Conservation (phyloP, 257 asterid species). For the Jasminum sambac region DNA sequence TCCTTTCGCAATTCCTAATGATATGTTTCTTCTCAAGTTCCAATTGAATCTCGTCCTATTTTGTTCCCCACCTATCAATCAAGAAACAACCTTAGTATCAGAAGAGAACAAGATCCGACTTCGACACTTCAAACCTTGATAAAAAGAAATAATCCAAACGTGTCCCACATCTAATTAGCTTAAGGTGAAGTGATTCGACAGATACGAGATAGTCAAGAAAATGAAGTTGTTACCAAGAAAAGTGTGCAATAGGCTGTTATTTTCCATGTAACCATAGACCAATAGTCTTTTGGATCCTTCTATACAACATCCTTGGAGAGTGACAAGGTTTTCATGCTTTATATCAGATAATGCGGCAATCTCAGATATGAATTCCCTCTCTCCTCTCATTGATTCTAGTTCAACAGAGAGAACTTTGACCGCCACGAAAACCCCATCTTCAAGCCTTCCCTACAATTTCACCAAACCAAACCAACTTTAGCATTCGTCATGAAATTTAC, state of each 20-base stretch:
- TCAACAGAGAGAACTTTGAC: constrained; percentile 64
- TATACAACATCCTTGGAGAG: constrained; percentile 65
- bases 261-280: constrained; percentile 71
- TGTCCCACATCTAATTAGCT: background rate
- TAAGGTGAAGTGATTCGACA: background rate
- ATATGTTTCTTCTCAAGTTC: constrained; percentile 46
- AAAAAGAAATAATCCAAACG: background rate
- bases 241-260: constrained; percentile 58
- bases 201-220: background rate
- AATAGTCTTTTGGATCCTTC: constrained; percentile 60
- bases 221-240: constrained; percentile 46
- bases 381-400: constrained; percentile 67
- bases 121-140: no score
- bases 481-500: constrained; percentile 2
- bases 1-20: constrained; percentile 64
- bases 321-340: constrained; percentile 63
- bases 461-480: background rate
- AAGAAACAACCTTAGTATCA: constrained; percentile 1
- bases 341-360: constrained; percentile 63
- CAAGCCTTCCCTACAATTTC: constrained; percentile 53
- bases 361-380: constrained; percentile 72
- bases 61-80: constrained; percentile 47
- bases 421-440: constrained; percentile 51
- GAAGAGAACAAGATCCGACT: background rate
- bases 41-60: constrained; percentile 58